Percentiles rank a stretch among this genome's conserved stretches.
phyloP scores from a whole-genome alignment of 2,329 filamentous ascomycete genomes.

The Colletotrichum melonis region DNA sequence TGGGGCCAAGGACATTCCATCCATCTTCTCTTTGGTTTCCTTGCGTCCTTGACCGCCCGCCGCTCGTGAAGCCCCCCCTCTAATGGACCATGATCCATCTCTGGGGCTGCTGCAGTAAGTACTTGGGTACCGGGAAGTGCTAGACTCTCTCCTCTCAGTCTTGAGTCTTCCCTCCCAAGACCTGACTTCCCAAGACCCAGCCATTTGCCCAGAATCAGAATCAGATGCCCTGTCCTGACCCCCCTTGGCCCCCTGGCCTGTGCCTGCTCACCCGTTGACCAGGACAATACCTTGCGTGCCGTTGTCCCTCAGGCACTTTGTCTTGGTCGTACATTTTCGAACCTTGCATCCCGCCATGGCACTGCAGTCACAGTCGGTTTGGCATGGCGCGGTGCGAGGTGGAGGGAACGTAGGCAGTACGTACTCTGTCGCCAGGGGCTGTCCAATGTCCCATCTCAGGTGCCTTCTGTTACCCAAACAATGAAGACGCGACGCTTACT shows the following conservation, averaged over 20 bases:
- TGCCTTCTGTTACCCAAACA: neutral
- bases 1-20: slow-evolving; percentile 35
- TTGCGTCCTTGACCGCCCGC: slow-evolving; percentile 31
- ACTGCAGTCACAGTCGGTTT: slow-evolving; percentile 11
- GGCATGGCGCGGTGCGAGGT: neutral
- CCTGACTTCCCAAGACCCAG: no score
- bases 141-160: neutral
- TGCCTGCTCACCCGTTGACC: neutral
- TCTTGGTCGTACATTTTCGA: slow-evolving; percentile 5
- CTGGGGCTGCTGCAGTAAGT: neutral
- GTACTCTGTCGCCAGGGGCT: neutral
- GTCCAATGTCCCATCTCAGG: neutral
- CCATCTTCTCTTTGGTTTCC: slow-evolving; percentile 36
- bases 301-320: neutral
- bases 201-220: no score
- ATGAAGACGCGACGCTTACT: neutral
- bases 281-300: slow-evolving; percentile 14
- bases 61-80: neutral
- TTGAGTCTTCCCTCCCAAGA: neutral
- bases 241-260: neutral
- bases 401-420: neutral
- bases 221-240: neutral
- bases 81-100: neutral
- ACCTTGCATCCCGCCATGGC: slow-evolving; percentile 33
- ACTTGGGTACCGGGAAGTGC: neutral